A percentile compares a stretch with the other conserved stretches of the same genome.
Evolutionary conservation across 139 green algal genomes (phyloP).

Genomic region (Chlamydomonas asymmetrica): DNA sequence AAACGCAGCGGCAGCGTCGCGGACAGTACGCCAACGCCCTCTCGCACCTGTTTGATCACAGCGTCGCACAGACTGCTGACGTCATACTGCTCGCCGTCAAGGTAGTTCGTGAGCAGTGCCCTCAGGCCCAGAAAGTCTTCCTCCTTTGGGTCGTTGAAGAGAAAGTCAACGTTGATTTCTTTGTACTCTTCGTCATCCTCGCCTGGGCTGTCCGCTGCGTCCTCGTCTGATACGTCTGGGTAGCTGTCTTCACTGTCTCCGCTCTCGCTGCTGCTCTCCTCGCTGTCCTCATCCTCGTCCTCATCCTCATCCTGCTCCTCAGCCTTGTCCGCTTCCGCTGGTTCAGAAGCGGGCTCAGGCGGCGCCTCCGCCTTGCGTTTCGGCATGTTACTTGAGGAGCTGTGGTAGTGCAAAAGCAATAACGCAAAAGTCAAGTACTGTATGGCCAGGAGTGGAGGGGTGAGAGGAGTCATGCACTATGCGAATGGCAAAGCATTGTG

Average conservation of each 20-base stretch:
- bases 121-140: constrained; percentile 87
- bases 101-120: constrained; percentile 72
- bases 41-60: constrained; percentile 69
- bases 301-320: constrained; percentile 5
- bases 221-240: constrained; percentile 14
- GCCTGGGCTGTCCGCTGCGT: constrained; percentile 4
- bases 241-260: constrained; percentile 17
- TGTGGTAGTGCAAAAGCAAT: too few relatives aligned
- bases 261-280: not conserved
- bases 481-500: too few relatives aligned
- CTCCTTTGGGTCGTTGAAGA: constrained; percentile 87
- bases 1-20: too few relatives aligned
- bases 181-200: constrained; percentile 46
- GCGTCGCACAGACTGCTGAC: constrained; percentile 70
- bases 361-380: constrained; percentile 20
- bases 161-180: constrained; percentile 82
- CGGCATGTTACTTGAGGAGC: too few relatives aligned
- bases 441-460: too few relatives aligned
- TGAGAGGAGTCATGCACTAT: too few relatives aligned
- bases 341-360: constrained; percentile 3
- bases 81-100: constrained; percentile 76
- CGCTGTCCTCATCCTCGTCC: not conserved
- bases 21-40: too few relatives aligned
- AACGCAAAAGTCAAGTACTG: too few relatives aligned
- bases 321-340: not conserved